These are phyloP conservation scores for Microcyclospora pomicola DNA, from an alignment of 2,329 filamentous ascomycete species.

Conservation along the genomic window DNA sequence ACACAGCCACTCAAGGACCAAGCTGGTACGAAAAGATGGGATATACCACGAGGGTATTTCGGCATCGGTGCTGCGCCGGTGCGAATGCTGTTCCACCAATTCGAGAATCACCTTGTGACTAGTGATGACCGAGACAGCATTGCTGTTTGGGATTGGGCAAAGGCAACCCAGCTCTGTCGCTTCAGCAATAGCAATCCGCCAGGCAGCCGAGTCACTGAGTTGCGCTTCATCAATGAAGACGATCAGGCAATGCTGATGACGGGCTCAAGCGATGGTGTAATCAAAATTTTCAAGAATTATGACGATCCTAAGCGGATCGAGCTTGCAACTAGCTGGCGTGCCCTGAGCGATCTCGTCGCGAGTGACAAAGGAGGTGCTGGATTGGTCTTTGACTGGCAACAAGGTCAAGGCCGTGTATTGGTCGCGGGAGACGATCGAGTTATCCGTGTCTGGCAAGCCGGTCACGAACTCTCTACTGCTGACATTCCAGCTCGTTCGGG, in stretches of 20 bases:
- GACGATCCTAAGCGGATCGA: constrained; percentile 63
- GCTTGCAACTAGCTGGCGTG: constrained; percentile 81
- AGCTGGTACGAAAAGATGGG: constrained; percentile 77
- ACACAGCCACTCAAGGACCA: constrained; percentile 88
- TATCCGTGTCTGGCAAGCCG: constrained; percentile 91
- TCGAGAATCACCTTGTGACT: constrained; percentile 88
- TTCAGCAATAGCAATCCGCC: constrained; percentile 92
- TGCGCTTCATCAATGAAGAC: constrained; percentile 97
- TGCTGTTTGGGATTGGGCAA: constrained; percentile 82
- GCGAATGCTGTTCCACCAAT: constrained; percentile 95
- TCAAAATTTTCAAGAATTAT: constrained; percentile 88
- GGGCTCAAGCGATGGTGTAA: constrained; percentile 85
- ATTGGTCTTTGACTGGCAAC: constrained; percentile 97
- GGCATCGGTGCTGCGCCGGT: constrained; percentile 81
- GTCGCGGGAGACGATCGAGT: constrained; percentile 93
- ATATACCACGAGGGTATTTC: constrained; percentile 65
- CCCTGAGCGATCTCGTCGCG: constrained; percentile 82
- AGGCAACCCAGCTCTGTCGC: constrained; percentile 56
- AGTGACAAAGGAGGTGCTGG: constrained; percentile 80
- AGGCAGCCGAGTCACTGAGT: constrained; percentile 83
- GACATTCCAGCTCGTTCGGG: constrained; percentile 91
- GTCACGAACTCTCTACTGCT: constrained; percentile 77
- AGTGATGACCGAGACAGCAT: constrained; percentile 87
- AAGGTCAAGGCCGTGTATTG: constrained; percentile 88
- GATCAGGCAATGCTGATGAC: constrained; percentile 91